A percentile compares a stretch with the other conserved stretches of the same genome.
Conservation (phyloP, 2,329 filamentous ascomycete genomes). For the Fusarium staphyleae region DNA sequence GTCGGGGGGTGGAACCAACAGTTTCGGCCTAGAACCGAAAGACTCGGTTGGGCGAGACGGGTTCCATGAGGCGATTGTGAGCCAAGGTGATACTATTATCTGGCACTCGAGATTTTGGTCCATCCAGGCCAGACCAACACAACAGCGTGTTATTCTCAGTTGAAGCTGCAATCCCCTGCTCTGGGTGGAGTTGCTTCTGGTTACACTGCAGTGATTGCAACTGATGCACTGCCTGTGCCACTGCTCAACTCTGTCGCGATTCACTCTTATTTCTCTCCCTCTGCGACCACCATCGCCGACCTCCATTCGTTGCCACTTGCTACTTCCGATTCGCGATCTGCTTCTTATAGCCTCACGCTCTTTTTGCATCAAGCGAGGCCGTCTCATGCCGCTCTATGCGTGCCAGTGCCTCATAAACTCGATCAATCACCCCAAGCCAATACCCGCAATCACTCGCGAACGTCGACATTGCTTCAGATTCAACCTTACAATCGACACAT, state of each 20-base stretch:
- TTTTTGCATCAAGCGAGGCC: constrained; percentile 1
- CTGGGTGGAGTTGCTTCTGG: background rate
- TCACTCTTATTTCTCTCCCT: background rate
- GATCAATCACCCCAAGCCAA: background rate
- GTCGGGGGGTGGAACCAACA: constrained; percentile 17
- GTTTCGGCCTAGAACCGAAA: background rate
- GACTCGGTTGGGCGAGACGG: constrained; percentile 8
- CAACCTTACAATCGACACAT: constrained; percentile 5
- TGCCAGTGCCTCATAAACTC: constrained; percentile 4
- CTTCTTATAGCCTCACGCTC: background rate
- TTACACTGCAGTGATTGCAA: background rate
- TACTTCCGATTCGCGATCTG: background rate
- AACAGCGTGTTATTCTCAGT: too few relatives aligned
- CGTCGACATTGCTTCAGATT: background rate
- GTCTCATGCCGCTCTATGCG: constrained; percentile 2
- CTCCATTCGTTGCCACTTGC: background rate
- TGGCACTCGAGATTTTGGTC: constrained; percentile 1
- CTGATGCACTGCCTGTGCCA: too few relatives aligned
- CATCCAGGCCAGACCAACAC: background rate
- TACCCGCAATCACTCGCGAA: background rate
- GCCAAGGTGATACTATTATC: constrained; percentile 19
- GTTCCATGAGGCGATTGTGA: constrained; percentile 30
- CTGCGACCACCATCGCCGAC: constrained; percentile 2
- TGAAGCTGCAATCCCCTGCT: too few relatives aligned
- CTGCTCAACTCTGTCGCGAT: background rate